phyloP scores from a whole-genome alignment of 495 filamentous ascomycete species.

The Annulohypoxylon stygium region DNA sequence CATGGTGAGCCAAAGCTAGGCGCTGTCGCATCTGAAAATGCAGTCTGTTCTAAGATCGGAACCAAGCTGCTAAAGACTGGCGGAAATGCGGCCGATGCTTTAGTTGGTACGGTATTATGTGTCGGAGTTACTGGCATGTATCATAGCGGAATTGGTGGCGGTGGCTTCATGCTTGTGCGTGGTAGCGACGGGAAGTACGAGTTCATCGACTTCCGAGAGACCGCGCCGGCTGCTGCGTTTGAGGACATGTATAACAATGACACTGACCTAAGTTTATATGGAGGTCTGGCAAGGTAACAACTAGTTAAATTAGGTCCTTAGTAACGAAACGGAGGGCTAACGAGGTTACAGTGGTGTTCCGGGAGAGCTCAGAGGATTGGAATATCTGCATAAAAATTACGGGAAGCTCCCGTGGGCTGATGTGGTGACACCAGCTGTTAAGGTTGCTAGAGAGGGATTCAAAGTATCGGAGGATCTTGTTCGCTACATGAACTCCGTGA shows the following conservation, averaged over 20 bases:
- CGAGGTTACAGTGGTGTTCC: conserved; percentile 71
- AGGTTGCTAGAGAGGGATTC: conserved; percentile 79
- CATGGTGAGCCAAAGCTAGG: conserved; percentile 58
- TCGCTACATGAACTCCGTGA: conserved; percentile 65
- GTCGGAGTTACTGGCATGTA: conserved; percentile 80
- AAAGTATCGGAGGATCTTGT: conserved; percentile 71
- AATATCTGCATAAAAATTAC: conserved; percentile 78
- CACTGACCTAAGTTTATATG: conserved; percentile 54
- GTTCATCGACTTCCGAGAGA: conserved; percentile 84
- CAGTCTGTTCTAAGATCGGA: conserved; percentile 77
- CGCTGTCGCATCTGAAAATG: conserved; percentile 78
- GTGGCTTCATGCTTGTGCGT: conserved; percentile 83
- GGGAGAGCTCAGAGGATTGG: conserved; percentile 80
- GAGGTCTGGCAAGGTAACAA: conserved; percentile 72
- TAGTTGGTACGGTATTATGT: conserved; percentile 72
- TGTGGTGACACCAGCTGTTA: conserved; percentile 74
- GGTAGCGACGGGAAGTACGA: conserved; percentile 71
- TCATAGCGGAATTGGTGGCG: conserved; percentile 81
- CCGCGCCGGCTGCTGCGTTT: conserved; percentile 79
- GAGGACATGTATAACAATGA: conserved; percentile 81
- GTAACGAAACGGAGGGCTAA: conserved; percentile 17
- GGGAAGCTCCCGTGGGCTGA: conserved; percentile 77
- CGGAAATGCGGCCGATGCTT: conserved; percentile 77
- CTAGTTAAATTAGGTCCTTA: neutral
- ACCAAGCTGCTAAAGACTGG: conserved; percentile 72